phyloP scores from a whole-genome alignment of 192 early-diverging fungal species.

The Linnemannia hyalina region DNA sequence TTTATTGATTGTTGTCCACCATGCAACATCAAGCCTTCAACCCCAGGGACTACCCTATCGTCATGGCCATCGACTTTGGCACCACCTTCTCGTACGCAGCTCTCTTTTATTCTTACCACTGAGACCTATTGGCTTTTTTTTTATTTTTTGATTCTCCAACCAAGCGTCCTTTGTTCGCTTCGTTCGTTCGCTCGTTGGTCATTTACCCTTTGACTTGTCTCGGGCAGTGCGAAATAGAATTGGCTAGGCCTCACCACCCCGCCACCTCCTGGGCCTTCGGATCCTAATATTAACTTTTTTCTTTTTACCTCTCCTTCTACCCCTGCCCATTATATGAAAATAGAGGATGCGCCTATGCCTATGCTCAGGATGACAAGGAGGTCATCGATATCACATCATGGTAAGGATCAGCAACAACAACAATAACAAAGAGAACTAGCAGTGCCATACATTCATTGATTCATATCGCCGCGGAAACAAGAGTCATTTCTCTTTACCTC shows the following conservation, averaged over 20 bases:
- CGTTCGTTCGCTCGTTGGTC: not conserved
- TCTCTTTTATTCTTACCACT: not conserved
- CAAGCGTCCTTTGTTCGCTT: not conserved
- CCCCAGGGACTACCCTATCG: conserved; percentile 51
- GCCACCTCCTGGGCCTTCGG: not conserved
- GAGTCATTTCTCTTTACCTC: not conserved
- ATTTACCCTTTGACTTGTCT: not conserved
- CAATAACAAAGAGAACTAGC: not conserved
- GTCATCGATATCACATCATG: conserved; percentile 50
- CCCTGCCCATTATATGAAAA: not conserved
- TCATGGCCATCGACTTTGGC: conserved; percentile 60
- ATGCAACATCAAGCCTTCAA: conserved; percentile 50
- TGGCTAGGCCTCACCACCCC: not conserved
- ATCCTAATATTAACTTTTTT: not conserved
- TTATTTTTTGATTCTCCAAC: not conserved
- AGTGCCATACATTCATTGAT: no score
- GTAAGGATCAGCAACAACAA: not conserved
- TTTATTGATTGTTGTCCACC: conserved; percentile 4
- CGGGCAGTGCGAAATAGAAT: not conserved
- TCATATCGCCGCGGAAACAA: not conserved
- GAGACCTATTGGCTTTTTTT: not conserved
- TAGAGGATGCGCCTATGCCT: conserved; percentile 51
- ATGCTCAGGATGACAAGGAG: conserved; percentile 54
- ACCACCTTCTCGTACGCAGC: conserved; percentile 44
- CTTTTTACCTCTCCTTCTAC: no score